Conservation (phyloP, 1,284 basidiomycete genomes). For the Boletus semigastroideus region DNA sequence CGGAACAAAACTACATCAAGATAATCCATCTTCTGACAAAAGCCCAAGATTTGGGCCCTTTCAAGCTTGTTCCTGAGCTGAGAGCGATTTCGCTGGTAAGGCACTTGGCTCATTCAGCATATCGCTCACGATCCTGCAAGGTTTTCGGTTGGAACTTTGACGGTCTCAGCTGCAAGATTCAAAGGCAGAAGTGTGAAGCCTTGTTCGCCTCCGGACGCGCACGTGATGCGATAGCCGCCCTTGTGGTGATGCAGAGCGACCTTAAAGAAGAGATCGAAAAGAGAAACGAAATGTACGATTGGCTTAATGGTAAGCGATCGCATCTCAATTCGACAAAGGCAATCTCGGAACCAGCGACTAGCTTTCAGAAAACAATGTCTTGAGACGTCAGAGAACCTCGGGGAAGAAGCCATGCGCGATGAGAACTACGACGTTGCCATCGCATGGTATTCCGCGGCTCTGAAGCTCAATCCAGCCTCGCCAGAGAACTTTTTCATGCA, state of each 20-base stretch:
- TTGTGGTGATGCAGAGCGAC: background rate
- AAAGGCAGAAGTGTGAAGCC: conserved; percentile 1
- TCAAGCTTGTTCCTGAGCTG: conserved; percentile 1
- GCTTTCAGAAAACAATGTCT: conserved; percentile 3
- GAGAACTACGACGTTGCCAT: background rate
- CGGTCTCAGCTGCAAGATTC: background rate
- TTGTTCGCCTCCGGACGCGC: background rate
- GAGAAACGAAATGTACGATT: background rate
- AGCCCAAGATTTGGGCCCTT: background rate
- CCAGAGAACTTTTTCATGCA: conserved; percentile 1
- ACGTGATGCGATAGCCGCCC: background rate
- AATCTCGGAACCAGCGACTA: background rate
- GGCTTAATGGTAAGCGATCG: conserved; percentile 2
- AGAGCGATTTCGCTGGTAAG: conserved; percentile 2
- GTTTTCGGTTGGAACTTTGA: conserved; percentile 10
- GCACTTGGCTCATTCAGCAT: background rate
- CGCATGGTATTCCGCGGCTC: background rate
- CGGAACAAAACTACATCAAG: background rate
- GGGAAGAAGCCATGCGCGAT: conserved; percentile 4
- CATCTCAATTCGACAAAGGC: background rate
- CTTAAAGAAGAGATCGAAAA: background rate
- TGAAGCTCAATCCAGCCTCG: background rate
- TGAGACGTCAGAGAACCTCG: background rate
- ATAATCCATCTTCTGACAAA: background rate
- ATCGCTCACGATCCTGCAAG: conserved; percentile 3